A percentile compares a stretch with the other conserved stretches of the same genome.
Evolutionary conservation across 441 rosid species (phyloP).

Genomic region (Metrosideros polymorpha): DNA sequence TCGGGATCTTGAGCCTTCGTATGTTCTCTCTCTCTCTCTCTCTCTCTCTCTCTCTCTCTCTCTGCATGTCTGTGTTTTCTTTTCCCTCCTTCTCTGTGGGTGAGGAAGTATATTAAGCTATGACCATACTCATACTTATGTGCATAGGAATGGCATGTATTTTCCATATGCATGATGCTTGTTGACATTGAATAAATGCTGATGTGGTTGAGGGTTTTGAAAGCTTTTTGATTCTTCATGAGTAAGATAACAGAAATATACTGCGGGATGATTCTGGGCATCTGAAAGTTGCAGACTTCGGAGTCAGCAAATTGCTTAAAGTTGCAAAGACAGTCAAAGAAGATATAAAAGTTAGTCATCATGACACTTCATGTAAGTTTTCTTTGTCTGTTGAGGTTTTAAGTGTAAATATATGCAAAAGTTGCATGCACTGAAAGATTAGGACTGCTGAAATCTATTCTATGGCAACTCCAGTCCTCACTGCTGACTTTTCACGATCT

Average conservation of each 20-base stretch:
- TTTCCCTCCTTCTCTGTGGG: background rate
- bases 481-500: background rate
- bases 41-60: background rate
- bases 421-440: background rate
- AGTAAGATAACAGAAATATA: constrained; percentile 56
- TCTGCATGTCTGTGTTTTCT: background rate
- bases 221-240: constrained; percentile 26
- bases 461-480: background rate
- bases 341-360: constrained; percentile 33
- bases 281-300: constrained; percentile 67
- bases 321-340: constrained; percentile 48
- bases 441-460: background rate
- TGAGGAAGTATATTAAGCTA: background rate
- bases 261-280: constrained; percentile 69
- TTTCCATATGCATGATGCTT: background rate
- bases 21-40: constrained; percentile 24
- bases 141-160: background rate
- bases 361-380: constrained; percentile 57
- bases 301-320: constrained; percentile 47
- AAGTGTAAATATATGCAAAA: background rate
- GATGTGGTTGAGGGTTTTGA: constrained; percentile 11
- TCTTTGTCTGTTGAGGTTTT: background rate
- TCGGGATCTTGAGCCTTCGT: constrained; percentile 80
- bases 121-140: background rate
- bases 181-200: background rate